These are phyloP conservation scores for Cutaneotrichosporon cutaneum DNA, from an alignment of 1,284 basidiomycete species.

Conservation along the genomic window DNA sequence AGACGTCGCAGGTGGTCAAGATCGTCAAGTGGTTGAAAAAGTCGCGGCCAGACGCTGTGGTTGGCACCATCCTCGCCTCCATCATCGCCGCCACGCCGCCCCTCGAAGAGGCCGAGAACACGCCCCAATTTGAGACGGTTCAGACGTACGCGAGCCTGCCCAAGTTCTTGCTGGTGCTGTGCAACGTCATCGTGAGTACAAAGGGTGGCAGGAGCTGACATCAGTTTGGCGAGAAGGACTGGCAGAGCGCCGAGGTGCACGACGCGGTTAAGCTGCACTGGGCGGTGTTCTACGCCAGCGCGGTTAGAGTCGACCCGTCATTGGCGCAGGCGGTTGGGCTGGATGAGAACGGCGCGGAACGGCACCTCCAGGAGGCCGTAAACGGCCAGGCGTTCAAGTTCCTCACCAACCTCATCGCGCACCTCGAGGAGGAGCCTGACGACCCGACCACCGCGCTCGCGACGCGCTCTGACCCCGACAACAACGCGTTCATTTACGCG, in stretches of 20 bases:
- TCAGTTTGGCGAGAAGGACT: slow-evolving; percentile 38
- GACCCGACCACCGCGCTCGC: slow-evolving; percentile 64
- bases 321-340: slow-evolving; percentile 63
- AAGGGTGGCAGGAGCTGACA: not conserved
- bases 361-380: slow-evolving; percentile 74
- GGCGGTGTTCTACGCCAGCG: slow-evolving; percentile 77
- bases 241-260: slow-evolving; percentile 61
- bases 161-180: slow-evolving; percentile 40
- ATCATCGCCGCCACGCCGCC: slow-evolving; percentile 38
- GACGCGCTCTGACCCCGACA: slow-evolving; percentile 58
- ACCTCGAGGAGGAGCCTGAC: slow-evolving; percentile 44
- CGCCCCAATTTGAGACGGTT: slow-evolving; percentile 30
- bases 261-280: slow-evolving; percentile 77
- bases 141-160: slow-evolving; percentile 29
- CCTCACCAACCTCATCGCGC: slow-evolving; percentile 56
- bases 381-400: slow-evolving; percentile 80
- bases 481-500: slow-evolving; percentile 58
- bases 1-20: slow-evolving; percentile 45
- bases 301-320: slow-evolving; percentile 65
- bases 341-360: slow-evolving; percentile 73
- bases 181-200: slow-evolving; percentile 26
- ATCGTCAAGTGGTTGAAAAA: slow-evolving; percentile 48
- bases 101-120: slow-evolving; percentile 29
- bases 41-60: slow-evolving; percentile 37
- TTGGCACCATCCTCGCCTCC: slow-evolving; percentile 32